These are phyloP conservation scores for Ceratocystis destructans DNA, from an alignment of 2,329 filamentous ascomycete species.

Conservation along the genomic window DNA sequence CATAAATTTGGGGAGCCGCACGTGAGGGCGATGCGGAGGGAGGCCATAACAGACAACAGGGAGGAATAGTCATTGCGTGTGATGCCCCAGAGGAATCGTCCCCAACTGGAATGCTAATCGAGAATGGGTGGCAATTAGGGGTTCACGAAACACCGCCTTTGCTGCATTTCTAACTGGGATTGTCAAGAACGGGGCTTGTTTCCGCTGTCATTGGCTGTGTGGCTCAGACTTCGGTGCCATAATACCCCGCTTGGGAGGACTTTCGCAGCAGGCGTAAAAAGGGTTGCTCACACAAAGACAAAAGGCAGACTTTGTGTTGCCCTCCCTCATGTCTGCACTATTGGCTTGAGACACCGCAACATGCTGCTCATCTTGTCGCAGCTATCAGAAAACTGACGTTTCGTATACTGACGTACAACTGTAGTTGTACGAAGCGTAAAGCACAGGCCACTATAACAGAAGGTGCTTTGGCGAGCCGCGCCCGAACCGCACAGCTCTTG, in stretches of 20 bases:
- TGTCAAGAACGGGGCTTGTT: not conserved
- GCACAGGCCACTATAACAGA: not conserved
- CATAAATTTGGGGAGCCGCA: too few species aligned
- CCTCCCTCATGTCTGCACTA: not conserved
- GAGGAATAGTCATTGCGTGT: not conserved
- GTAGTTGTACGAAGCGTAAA: conserved; percentile 1
- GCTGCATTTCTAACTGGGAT: not conserved
- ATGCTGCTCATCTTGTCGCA: not conserved
- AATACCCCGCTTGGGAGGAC: not conserved
- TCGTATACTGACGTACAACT: not conserved
- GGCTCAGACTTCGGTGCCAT: not conserved
- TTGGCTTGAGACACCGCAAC: not conserved
- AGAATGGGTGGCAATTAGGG: not conserved
- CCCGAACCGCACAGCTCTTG: not conserved
- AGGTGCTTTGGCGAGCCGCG: not conserved
- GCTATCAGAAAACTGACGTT: not conserved
- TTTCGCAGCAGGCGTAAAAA: not conserved
- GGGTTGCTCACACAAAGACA: not conserved
- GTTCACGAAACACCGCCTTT: not conserved
- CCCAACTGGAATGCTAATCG: not conserved
- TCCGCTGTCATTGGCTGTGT: not conserved
- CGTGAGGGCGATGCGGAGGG: too few species aligned
- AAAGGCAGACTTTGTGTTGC: not conserved
- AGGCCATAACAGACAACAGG: too few species aligned
- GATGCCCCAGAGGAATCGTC: not conserved